These are phyloP conservation scores for Phalaenopsis equestris DNA, from an alignment of 106 monocot species.

Conservation along the genomic window DNA sequence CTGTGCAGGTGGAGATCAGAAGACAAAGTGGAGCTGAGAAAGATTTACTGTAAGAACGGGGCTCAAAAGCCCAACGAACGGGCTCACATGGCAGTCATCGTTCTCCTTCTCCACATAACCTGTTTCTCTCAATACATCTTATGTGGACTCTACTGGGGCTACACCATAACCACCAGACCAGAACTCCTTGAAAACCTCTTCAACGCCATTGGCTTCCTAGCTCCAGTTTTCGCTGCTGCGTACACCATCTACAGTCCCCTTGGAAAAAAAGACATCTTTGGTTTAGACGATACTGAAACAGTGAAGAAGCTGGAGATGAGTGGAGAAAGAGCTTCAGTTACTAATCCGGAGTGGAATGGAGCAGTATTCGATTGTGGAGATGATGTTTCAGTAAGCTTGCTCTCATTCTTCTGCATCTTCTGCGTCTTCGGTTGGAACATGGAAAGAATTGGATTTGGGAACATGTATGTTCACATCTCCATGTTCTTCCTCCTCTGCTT, in stretches of 20 bases:
- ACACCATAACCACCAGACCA: constrained; percentile 14
- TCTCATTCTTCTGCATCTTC: constrained; percentile 15
- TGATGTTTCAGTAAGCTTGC: neutral
- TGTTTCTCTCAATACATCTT: constrained; percentile 37
- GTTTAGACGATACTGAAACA: constrained; percentile 6
- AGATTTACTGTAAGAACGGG: constrained; percentile 36
- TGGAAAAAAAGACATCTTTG: constrained; percentile 8
- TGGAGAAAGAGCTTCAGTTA: neutral
- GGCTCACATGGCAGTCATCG: constrained; percentile 30
- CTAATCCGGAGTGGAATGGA: constrained; percentile 11
- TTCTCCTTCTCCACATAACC: constrained; percentile 35
- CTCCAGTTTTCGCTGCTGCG: constrained; percentile 17
- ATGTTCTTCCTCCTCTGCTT: constrained; percentile 14
- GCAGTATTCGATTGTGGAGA: constrained; percentile 12
- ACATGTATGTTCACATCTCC: constrained; percentile 16
- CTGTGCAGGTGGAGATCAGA: constrained; percentile 30
- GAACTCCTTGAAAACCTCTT: constrained; percentile 16
- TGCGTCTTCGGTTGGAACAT: constrained; percentile 18
- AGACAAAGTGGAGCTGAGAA: constrained; percentile 26
- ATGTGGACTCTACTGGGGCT: constrained; percentile 42
- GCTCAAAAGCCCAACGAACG: constrained; percentile 20
- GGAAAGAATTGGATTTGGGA: constrained; percentile 19
- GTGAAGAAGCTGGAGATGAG: neutral
- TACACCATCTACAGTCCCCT: constrained; percentile 39
- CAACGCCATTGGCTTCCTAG: constrained; percentile 11